Evolutionary conservation across 2,329 filamentous ascomycete species (phyloP).

Genomic region (Cryphonectria naterciae): DNA sequence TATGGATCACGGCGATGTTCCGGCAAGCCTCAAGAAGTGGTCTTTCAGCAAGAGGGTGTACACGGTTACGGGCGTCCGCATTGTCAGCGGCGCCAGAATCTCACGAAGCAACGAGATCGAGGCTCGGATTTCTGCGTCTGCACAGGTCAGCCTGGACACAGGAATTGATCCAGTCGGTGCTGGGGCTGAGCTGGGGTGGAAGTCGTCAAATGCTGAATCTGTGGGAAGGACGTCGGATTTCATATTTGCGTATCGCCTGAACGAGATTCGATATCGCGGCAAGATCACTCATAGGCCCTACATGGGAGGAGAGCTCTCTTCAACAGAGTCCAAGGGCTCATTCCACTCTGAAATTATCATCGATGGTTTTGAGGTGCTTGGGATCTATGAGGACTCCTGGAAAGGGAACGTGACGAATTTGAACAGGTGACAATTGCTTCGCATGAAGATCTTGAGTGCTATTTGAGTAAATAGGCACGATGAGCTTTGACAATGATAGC

Average conservation of each 20-base stretch:
- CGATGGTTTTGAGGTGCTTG: not conserved
- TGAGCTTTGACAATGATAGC: not conserved
- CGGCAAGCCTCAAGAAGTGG: not conserved
- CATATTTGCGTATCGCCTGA: not conserved
- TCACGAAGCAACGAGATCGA: not conserved
- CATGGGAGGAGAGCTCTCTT: not conserved
- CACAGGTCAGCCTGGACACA: not conserved
- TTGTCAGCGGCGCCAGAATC: not conserved
- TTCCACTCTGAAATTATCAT: not conserved
- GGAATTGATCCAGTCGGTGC: not conserved
- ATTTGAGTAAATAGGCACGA: not conserved
- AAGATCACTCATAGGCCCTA: not conserved
- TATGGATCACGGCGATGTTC: not conserved
- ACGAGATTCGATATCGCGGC: not conserved
- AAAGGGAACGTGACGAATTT: not conserved
- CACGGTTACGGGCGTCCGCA: not conserved
- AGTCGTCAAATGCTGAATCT: not conserved
- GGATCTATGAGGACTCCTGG: not conserved
- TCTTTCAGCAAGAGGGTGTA: not conserved
- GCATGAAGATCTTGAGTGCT: constrained; percentile 3
- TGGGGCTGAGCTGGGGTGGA: not conserved
- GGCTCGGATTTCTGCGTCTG: not conserved
- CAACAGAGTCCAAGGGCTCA: not conserved
- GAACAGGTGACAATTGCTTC: not conserved
- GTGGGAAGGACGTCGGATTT: not conserved